A percentile compares a stretch with the other conserved stretches of the same genome.
Evolutionary conservation across 2,329 filamentous ascomycete genomes (phyloP).

Genomic region (Aspergillus sojae): DNA sequence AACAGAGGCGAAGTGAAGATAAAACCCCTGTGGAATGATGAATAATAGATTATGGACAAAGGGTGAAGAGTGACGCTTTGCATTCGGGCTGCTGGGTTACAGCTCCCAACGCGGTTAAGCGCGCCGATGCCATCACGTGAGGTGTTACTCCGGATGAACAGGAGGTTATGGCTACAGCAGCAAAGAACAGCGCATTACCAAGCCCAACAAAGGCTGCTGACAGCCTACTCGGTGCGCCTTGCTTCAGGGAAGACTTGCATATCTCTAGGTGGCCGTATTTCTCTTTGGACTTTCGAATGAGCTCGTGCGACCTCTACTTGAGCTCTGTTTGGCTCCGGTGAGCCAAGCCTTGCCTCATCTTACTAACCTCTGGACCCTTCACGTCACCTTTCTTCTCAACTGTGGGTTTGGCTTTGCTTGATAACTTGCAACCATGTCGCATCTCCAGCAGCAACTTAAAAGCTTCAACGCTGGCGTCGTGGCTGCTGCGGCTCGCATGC

Average conservation of each 20-base stretch:
- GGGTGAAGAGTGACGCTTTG: conserved; percentile 14
- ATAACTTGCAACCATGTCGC: conserved; percentile 56
- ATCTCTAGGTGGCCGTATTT: not conserved
- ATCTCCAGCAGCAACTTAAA: conserved; percentile 67
- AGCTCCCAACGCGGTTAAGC: conserved; percentile 24
- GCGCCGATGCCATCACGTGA: conserved; percentile 9
- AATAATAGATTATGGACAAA: conserved; percentile 10
- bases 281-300: conserved; percentile 7
- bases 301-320: not conserved
- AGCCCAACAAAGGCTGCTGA: not conserved
- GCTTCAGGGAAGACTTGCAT: not conserved
- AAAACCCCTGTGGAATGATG: conserved; percentile 15
- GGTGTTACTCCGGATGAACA: not conserved
- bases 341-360: conserved; percentile 12
- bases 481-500: conserved; percentile 66
- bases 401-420: not conserved
- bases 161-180: not conserved
- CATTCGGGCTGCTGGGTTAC: conserved; percentile 13
- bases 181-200: not conserved
- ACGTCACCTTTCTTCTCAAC: not conserved
- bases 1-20: conserved; percentile 16
- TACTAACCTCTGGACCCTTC: conserved; percentile 3
- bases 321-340: conserved; percentile 13
- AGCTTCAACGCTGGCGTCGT: conserved; percentile 64
- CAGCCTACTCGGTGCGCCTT: conserved; percentile 1